Percentiles rank a stretch among this genome's conserved stretches.
These are phyloP conservation scores for Rhodotorula sp. DNA, from an alignment of 1,284 basidiomycete species.

Conservation along the genomic window DNA sequence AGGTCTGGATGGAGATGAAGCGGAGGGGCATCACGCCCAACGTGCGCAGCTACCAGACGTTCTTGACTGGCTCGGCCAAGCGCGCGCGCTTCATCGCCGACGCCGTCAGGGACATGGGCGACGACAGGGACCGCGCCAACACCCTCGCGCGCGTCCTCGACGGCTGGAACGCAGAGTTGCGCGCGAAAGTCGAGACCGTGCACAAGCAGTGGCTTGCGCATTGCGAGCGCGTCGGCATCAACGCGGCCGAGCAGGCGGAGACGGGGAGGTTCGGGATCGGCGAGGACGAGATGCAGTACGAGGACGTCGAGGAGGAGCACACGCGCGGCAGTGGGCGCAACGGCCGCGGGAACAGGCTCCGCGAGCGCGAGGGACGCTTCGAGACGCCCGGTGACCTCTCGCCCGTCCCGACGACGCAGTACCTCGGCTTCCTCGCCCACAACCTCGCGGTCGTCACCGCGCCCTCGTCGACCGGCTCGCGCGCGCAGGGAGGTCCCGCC, in stretches of 20 bases:
- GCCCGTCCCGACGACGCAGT: conserved; percentile 31
- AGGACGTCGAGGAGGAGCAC: too few species aligned
- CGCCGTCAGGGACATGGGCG: not conserved
- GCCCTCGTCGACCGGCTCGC: not conserved
- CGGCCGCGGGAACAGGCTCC: too few species aligned
- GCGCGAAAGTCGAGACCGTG: conserved; percentile 29
- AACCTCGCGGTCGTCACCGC: not conserved
- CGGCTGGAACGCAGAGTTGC: conserved; percentile 9
- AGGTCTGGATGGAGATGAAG: conserved; percentile 41
- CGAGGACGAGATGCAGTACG: too few species aligned
- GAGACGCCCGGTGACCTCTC: conserved; percentile 19
- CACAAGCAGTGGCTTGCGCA: conserved; percentile 33
- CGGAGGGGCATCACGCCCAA: conserved; percentile 33
- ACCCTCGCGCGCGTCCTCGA: not conserved
- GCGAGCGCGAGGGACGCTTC: not conserved
- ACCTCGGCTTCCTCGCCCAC: conserved; percentile 30
- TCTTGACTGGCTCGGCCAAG: conserved; percentile 29
- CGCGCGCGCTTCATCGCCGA: conserved; percentile 6
- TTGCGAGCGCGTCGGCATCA: conserved; percentile 2
- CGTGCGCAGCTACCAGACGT: conserved; percentile 33
- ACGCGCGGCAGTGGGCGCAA: too few species aligned
- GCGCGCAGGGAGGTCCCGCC: not conserved
- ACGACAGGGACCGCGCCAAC: not conserved
- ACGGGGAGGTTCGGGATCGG: not conserved
- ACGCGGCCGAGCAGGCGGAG: not conserved